Conservation (phyloP, 495 filamentous ascomycete species). For the Cercophora newfieldiana region DNA sequence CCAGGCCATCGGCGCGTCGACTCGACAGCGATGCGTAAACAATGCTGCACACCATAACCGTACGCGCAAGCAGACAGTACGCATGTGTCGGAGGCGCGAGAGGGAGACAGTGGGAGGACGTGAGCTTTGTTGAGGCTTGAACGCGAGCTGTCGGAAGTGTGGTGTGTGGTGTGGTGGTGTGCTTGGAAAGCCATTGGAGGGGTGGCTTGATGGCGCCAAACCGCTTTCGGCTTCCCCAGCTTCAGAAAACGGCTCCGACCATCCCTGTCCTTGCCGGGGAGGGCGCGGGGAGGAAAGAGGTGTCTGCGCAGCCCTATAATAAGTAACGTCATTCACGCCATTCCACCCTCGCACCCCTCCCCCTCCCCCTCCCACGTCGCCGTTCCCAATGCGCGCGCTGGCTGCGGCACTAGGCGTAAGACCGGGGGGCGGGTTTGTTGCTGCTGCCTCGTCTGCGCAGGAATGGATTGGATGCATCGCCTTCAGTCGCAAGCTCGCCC, state of each 20-base stretch:
- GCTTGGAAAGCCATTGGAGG: neutral
- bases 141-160: constrained; percentile 3
- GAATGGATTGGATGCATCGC: no score
- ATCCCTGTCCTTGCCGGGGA: constrained; percentile 20
- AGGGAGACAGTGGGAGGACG: constrained; percentile 1
- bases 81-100: no score
- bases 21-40: constrained; percentile 3
- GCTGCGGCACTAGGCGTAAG: constrained; percentile 9
- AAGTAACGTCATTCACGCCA: constrained; percentile 34
- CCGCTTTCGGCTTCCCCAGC: constrained; percentile 32
- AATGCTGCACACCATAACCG: neutral
- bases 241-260: constrained; percentile 13
- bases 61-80: neutral
- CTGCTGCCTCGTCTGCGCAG: constrained; percentile 1
- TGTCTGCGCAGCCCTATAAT: constrained; percentile 36
- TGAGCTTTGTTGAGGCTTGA: constrained; percentile 17
- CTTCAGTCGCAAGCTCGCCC: neutral
- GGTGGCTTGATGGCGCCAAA: constrained; percentile 30
- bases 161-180: neutral
- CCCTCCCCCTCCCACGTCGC: constrained; percentile 1
- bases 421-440: neutral
- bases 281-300: constrained; percentile 11
- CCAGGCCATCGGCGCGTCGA: neutral
- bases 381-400: constrained; percentile 4
- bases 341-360: neutral